These are phyloP conservation scores for Chaetoceros muelleri DNA, from an alignment of 108 stramenopile species.

Conservation along the genomic window DNA sequence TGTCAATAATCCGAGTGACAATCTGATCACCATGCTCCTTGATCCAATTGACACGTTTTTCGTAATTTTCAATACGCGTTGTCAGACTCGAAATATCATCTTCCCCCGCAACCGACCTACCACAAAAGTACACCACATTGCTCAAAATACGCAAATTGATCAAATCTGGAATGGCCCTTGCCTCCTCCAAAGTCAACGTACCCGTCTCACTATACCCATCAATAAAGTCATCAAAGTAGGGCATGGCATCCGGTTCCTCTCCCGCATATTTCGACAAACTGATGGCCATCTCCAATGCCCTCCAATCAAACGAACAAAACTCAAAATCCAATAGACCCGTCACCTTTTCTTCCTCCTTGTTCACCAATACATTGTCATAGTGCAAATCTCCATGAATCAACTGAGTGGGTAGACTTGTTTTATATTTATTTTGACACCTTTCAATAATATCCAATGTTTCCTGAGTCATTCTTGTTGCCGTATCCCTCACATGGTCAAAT, in stretches of 20 bases:
- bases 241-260: conserved; percentile 6
- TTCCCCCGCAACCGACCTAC: conserved; percentile 9
- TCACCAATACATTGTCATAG: no score
- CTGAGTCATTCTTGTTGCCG: no score
- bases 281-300: conserved; percentile 12
- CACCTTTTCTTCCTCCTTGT: background rate
- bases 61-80: conserved; percentile 8
- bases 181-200: background rate
- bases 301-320: conserved; percentile 7
- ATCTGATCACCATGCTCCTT: conserved; percentile 5
- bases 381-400: no score
- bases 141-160: conserved; percentile 11
- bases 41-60: conserved; percentile 8
- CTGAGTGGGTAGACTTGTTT: no score
- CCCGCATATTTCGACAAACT: conserved; percentile 13
- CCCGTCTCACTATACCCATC: conserved; percentile 6
- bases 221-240: conserved; percentile 9
- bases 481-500: no score
- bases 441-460: no score
- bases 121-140: conserved; percentile 20
- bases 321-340: conserved; percentile 7
- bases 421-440: no score
- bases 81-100: conserved; percentile 6
- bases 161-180: conserved; percentile 3
- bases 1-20: conserved; percentile 1